Conservation (phyloP, 2,329 filamentous ascomycete genomes). For the Alternaria metachromatica region DNA sequence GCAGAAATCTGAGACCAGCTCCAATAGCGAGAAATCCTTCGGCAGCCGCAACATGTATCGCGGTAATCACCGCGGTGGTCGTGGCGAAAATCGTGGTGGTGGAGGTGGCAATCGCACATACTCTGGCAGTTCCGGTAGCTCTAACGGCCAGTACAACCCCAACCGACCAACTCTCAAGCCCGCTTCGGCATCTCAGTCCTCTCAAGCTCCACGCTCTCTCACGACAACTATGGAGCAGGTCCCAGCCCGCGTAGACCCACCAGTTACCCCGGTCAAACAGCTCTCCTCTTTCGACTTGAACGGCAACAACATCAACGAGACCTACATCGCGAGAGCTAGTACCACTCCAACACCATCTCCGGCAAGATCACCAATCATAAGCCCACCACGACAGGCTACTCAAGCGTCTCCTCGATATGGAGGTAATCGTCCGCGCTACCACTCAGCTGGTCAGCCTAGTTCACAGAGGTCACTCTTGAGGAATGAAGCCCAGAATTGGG, state of each 20-base stretch:
- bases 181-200: neutral
- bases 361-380: neutral
- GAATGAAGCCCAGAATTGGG: slow-evolving; percentile 19
- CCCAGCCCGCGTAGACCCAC: neutral
- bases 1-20: slow-evolving; percentile 5
- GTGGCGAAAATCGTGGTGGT: slow-evolving; percentile 10
- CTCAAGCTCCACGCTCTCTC: neutral
- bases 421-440: neutral
- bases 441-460: neutral
- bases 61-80: slow-evolving; percentile 8
- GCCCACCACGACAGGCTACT: neutral
- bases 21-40: neutral
- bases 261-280: slow-evolving; percentile 9
- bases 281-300: slow-evolving; percentile 16
- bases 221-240: slow-evolving; percentile 5
- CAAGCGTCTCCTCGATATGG: neutral
- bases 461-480: slow-evolving; percentile 1
- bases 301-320: slow-evolving; percentile 23
- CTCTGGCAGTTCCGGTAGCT: slow-evolving; percentile 25
- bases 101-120: slow-evolving; percentile 11
- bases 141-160: slow-evolving; percentile 4
- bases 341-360: neutral
- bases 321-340: slow-evolving; percentile 11
- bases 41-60: slow-evolving; percentile 16
- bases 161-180: slow-evolving; percentile 11